A percentile compares a stretch with the other conserved stretches of the same genome.
These are phyloP conservation scores for Cavenderia fasciculata DNA, from an alignment of 78 protist species.

Conservation along the genomic window DNA sequence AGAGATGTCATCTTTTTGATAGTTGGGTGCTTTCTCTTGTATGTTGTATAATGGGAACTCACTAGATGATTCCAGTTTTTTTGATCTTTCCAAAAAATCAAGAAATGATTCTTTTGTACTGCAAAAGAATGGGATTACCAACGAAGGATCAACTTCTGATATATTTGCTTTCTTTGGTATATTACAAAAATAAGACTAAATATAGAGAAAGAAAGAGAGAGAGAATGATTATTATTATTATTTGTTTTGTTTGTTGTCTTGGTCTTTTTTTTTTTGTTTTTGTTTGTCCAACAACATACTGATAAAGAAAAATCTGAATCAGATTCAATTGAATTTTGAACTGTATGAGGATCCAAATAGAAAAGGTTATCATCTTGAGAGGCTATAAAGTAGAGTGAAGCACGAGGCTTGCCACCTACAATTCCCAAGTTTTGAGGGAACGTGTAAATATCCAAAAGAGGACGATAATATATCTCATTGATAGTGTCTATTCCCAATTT, in stretches of 20 bases:
- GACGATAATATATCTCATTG: slow-evolving; percentile 54
- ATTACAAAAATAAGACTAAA: slow-evolving; percentile 77
- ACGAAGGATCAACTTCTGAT: slow-evolving; percentile 85
- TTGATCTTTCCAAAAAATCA: slow-evolving; percentile 68
- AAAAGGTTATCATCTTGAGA: slow-evolving; percentile 85
- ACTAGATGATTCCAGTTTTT: slow-evolving; percentile 24
- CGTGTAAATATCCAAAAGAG: slow-evolving; percentile 34
- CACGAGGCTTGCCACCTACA: slow-evolving; percentile 89
- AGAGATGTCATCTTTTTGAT: slow-evolving; percentile 1
- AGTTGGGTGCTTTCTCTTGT: slow-evolving; percentile 36
- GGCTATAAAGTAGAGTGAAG: slow-evolving; percentile 85
- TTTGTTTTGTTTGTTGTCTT: neutral
- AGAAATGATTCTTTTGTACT: slow-evolving; percentile 58
- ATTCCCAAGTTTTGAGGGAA: slow-evolving; percentile 83
- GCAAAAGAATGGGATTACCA: slow-evolving; percentile 80
- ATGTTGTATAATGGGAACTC: slow-evolving; percentile 56
- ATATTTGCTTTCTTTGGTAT: slow-evolving; percentile 62
- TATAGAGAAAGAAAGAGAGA: no score
- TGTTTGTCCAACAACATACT: neutral
- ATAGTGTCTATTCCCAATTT: slow-evolving; percentile 81
- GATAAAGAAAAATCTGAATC: slow-evolving; percentile 20
- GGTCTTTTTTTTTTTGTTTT: neutral
- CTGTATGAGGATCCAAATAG: slow-evolving; percentile 88
- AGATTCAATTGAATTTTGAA: slow-evolving; percentile 52
- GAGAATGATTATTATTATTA: neutral